Percentiles rank a stretch among this genome's conserved stretches.
phyloP scores from a whole-genome alignment of 345 rosid genomes.

The Eucalyptus microcorys region DNA sequence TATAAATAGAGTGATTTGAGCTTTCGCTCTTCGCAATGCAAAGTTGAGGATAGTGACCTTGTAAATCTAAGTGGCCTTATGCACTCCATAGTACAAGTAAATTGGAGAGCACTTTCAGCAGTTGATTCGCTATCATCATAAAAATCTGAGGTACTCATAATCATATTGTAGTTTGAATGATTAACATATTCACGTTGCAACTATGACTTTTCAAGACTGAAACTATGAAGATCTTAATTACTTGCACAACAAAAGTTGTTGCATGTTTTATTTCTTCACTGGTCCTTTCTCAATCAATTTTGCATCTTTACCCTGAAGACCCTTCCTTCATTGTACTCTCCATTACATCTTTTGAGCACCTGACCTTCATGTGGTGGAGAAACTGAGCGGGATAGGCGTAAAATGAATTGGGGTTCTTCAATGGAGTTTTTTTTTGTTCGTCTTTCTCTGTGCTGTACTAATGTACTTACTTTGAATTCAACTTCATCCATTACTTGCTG shows the following conservation, averaged over 20 bases:
- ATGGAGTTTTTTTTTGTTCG: rapidly evolving
- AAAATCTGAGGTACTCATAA: too few relatives aligned
- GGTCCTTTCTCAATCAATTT: neutral
- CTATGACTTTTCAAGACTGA: neutral
- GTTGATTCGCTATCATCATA: neutral
- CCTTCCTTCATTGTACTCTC: neutral
- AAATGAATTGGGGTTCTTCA: neutral
- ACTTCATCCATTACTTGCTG: neutral
- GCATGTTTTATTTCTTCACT: neutral
- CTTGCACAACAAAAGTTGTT: rapidly evolving
- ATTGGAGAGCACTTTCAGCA: neutral
- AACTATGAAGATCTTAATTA: neutral
- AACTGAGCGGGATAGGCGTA: neutral
- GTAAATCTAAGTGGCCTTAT: neutral
- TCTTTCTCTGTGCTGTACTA: neutral
- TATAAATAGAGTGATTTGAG: neutral
- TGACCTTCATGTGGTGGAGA: neutral
- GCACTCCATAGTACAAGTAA: neutral
- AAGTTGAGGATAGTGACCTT: neutral
- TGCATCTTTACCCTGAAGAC: neutral
- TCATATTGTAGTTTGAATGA: too few relatives aligned
- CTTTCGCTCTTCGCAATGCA: neutral
- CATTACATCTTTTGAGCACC: neutral
- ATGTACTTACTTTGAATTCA: neutral
- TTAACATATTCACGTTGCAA: neutral